Base-by-base conservation (phyloP, 2,329 filamentous ascomycete genomes). In the Leptodontidium sp. region DNA sequence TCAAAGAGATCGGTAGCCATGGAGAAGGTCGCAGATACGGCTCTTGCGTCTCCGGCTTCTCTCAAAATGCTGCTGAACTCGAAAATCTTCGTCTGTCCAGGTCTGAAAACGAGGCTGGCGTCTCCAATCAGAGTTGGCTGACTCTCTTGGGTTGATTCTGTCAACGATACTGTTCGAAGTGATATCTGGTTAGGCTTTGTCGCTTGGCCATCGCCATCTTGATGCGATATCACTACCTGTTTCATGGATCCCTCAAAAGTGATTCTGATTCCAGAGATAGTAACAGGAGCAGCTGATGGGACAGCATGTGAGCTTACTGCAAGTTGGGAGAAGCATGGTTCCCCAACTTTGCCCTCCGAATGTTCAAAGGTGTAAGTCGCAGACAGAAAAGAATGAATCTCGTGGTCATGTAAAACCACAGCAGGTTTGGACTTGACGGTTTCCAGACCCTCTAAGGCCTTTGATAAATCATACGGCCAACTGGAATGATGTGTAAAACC, bases 41-140 rank as follows among this genome's bases (percentile, higher is more conserved):
- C 89, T 59, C 85, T 88, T 0, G 91, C 89, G 66, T 93, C 87
- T n/a, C 93, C 94, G 2, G 94, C 88, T 79, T 98, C 94, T 68
- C 93, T 89, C 17, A 97, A 85, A 1, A 90, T 87, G 68, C 93
- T 87, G 9, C 85, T 86, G 74, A 97, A 85, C 73, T 92, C 88
- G 70, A 92, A 91, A 0, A 94, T 87, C 64, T 87, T 88, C 9
- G 85, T 91, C 70, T 92, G 87, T 0, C 89, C 89, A 15, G 93
- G 87, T 12, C 81, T 79, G 53, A 98, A 80, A 0, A 84, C 88
- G 65, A 98, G 80, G 77, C 94, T 84, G 9, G 87, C 85, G 12
- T 81, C 76, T 0, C 91, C 91, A 64, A 90, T 81, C 58, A 83
- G 65, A 72, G 8, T 77, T 74, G 63, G 78, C 77, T 21, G 80